Percentiles rank a stretch among this genome's conserved stretches.
These are phyloP conservation scores for Orbilia ellipsospora DNA, from an alignment of 2,329 filamentous ascomycete genomes.

Conservation along the genomic window DNA sequence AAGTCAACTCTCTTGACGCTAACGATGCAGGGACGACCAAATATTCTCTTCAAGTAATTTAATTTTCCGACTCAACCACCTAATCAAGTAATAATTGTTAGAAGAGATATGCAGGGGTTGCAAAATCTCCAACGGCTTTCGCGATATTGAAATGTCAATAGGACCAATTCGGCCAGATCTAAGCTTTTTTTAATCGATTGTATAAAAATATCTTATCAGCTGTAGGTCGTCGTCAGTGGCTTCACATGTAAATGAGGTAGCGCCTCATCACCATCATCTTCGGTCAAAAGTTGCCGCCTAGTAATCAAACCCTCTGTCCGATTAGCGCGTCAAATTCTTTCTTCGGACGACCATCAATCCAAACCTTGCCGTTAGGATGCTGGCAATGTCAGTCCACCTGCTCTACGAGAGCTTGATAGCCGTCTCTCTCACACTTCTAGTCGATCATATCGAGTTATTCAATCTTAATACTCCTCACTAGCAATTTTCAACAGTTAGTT, in stretches of 20 bases:
- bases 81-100: no score
- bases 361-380: neutral
- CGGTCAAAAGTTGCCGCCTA: slow-evolving; percentile 9
- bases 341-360: slow-evolving; percentile 6
- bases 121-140: slow-evolving; percentile 6
- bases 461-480: slow-evolving; percentile 16
- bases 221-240: neutral
- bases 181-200: no score
- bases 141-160: neutral
- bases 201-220: neutral
- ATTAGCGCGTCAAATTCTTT: slow-evolving; percentile 20
- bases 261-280: neutral
- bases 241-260: slow-evolving; percentile 4
- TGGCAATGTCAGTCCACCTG: slow-evolving; percentile 7
- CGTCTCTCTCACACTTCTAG: slow-evolving; percentile 7
- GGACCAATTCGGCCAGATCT: no score
- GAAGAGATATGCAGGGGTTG: neutral
- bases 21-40: no score
- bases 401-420: slow-evolving; percentile 22
- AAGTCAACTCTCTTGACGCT: no score
- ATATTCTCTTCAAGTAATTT: no score
- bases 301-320: neutral
- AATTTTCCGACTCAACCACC: no score
- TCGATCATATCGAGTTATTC: slow-evolving; percentile 13
- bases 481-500: no score